These are phyloP conservation scores for Globisporangium apiculatum DNA, from an alignment of 352 stramenopile genomes.

Conservation along the genomic window DNA sequence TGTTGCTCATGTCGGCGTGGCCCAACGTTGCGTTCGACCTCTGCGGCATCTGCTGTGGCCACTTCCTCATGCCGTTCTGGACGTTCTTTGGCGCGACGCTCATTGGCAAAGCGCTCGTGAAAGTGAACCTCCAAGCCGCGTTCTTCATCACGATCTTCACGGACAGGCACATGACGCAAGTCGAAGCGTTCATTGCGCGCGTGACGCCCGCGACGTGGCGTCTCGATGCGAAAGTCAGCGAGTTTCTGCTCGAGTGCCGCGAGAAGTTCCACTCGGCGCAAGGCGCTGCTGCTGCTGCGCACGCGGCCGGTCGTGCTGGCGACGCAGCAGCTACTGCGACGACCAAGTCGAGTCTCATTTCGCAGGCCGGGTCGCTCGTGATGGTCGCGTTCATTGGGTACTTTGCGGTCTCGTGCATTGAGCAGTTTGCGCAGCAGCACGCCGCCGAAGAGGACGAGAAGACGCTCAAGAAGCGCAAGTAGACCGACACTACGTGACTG, in stretches of 20 bases:
- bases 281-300: constrained; percentile 46
- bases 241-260: constrained; percentile 82
- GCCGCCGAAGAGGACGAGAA: constrained; percentile 83
- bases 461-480: constrained; percentile 76
- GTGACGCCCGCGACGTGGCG: constrained; percentile 68
- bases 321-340: not conserved
- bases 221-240: constrained; percentile 71
- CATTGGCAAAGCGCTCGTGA: constrained; percentile 91
- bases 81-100: constrained; percentile 93
- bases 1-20: constrained; percentile 92
- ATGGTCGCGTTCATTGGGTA: constrained; percentile 88
- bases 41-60: constrained; percentile 92
- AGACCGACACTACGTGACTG: constrained; percentile 8
- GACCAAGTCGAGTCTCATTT: constrained; percentile 62
- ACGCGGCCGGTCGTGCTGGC: constrained; percentile 29
- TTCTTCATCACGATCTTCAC: constrained; percentile 92
- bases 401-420: constrained; percentile 88
- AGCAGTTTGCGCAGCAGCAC: constrained; percentile 89
- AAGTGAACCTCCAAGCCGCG: constrained; percentile 86
- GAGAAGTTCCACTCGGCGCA: constrained; percentile 83
- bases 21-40: constrained; percentile 94
- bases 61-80: constrained; percentile 94
- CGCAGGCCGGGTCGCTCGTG: constrained; percentile 65
- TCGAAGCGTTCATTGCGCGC: constrained; percentile 79
- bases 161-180: constrained; percentile 73